Conservation (phyloP, 148 eudicot genomes). For the Selenicereus undatus region DNA sequence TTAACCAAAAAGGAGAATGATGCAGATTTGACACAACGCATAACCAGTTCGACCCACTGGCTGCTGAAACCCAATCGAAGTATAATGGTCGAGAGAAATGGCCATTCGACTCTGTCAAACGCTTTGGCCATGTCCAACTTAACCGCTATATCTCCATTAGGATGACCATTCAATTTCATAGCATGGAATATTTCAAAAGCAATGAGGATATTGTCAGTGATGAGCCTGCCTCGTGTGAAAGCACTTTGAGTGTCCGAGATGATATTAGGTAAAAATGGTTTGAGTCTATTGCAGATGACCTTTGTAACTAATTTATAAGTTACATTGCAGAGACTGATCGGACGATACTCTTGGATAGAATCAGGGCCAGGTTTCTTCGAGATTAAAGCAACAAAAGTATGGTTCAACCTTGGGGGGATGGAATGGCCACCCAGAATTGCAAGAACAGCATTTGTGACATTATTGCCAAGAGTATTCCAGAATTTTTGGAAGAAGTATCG, state of each 20-base stretch:
- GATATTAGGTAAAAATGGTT: not conserved
- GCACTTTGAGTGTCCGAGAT: not conserved
- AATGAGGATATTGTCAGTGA: not conserved
- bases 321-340: not conserved
- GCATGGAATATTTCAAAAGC: not conserved
- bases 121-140: not conserved
- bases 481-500: too few relatives aligned
- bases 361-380: not conserved
- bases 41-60: not conserved
- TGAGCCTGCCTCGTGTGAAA: not conserved
- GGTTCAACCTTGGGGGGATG: too few relatives aligned
- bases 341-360: not conserved
- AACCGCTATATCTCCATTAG: not conserved
- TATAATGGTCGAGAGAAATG: not conserved
- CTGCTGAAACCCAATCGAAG: not conserved
- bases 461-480: too few relatives aligned
- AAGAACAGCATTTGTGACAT: too few relatives aligned
- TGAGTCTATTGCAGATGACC: not conserved
- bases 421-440: too few relatives aligned
- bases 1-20: not conserved
- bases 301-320: not conserved
- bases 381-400: not conserved
- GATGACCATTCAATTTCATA: not conserved
- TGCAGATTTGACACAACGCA: not conserved
- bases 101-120: not conserved